Evolutionary conservation across 495 filamentous ascomycete genomes (phyloP), one percentile per base, ranked within the genome.

Genomic region (Amorphotheca resinae): DNA sequence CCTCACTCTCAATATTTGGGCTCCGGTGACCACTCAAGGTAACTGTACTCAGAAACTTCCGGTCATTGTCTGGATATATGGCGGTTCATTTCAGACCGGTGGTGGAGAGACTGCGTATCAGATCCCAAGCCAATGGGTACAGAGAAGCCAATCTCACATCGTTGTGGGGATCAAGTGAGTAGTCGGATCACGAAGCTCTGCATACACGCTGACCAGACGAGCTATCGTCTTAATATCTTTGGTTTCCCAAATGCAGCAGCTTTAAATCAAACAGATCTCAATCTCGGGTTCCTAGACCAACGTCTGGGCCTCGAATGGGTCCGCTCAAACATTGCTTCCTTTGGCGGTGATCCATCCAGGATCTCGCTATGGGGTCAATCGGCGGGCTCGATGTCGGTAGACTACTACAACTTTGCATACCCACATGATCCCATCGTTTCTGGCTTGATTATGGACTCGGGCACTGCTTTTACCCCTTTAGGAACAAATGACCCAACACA

Each of bases 301-400:
- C 66, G 73, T 1, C 64, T 79, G 21, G 82, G 73, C 8, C 63
- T 87, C 12, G 59, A 84, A 49, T 87, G 82, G 82, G 72, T 86
- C n/a, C 71, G 81, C 42, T 66, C 74, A 42, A 65, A 85, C 51
- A 84, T 86, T 46, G 59, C 64, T 40, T 62, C 69, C 2, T 86
- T 88, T 48, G 80, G 81, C 4, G 82, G 83, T 11, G 74, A 87
- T 52, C 67, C 74, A 2, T 50, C 55, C 3, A 34, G 38, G n/a
- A 51, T 51, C 37, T 41, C 39, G 1, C 17, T 51, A 1, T 51
- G 42, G 67, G 70, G 68, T 4, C 68, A 69, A 42, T 69, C 66
- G 0, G 63, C 68, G 2, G 66, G 68, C 4, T 63, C 60, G 17
- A 55, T 64, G 0, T 58, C 58, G 1, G 59, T 58, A 8, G 65